These are phyloP conservation scores for Fusarium drepaniforme DNA, from an alignment of 2,329 filamentous ascomycete species.

Conservation along the genomic window DNA sequence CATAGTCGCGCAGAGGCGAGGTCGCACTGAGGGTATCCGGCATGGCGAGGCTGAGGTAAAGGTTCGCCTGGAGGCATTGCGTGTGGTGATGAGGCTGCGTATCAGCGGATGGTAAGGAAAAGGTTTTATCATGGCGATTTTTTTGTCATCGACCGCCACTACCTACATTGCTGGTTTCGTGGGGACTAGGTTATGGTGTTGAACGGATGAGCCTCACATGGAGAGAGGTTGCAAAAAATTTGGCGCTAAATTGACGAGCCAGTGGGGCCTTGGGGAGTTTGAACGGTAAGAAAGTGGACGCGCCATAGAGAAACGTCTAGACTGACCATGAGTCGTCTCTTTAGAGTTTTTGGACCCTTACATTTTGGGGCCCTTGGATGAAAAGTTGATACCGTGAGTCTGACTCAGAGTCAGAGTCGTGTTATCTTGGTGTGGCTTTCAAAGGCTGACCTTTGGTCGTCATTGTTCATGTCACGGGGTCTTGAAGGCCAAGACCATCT, in stretches of 20 bases:
- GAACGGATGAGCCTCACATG: slow-evolving; percentile 8
- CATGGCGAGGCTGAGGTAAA: slow-evolving; percentile 27
- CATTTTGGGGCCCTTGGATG: neutral
- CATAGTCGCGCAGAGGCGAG: slow-evolving; percentile 23
- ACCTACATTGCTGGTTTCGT: slow-evolving; percentile 19
- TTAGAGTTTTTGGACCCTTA: neutral
- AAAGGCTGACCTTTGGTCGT: neutral
- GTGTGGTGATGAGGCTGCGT: slow-evolving; percentile 12
- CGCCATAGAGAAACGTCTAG: neutral
- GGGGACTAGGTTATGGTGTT: slow-evolving; percentile 14
- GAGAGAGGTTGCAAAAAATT: slow-evolving; percentile 38
- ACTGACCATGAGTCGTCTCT: neutral
- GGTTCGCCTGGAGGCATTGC: slow-evolving; percentile 26
- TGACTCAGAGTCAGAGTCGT: neutral
- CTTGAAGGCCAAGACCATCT: slow-evolving; percentile 4
- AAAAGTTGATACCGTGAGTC: neutral
- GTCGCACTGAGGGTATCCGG: slow-evolving; percentile 26
- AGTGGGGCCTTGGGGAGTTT: neutral
- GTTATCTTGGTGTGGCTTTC: neutral
- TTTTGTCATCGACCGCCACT: slow-evolving; percentile 12
- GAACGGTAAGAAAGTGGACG: neutral
- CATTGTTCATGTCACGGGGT: slow-evolving; percentile 31
- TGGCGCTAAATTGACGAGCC: slow-evolving; percentile 31
- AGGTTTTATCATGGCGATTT: slow-evolving; percentile 35
- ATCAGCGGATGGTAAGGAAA: slow-evolving; percentile 21